phyloP scores from a whole-genome alignment of 352 stramenopile genomes.

The Lagenidium giganteum region DNA sequence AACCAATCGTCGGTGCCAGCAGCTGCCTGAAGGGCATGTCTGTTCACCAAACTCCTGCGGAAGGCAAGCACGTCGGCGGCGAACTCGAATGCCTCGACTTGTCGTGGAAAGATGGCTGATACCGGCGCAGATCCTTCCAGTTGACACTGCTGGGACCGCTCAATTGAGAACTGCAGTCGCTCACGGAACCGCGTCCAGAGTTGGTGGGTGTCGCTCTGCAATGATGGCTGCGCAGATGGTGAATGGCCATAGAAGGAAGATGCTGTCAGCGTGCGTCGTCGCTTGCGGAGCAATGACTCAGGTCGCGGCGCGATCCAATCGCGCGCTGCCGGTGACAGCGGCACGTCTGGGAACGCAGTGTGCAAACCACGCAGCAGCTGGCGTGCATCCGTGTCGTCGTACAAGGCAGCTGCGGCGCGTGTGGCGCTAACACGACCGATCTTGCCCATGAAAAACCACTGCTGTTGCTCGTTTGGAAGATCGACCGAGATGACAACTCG shows the following conservation, averaged over 20 bases:
- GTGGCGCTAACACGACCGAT: no score
- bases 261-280: conserved; percentile 6
- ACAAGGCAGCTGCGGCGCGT: conserved; percentile 12
- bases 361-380: conserved; percentile 34
- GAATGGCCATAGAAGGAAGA: conserved; percentile 14
- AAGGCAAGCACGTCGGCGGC: conserved; percentile 50
- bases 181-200: conserved; percentile 54
- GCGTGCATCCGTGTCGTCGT: no score
- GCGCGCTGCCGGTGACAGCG: conserved; percentile 29
- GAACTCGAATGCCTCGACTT: conserved; percentile 81
- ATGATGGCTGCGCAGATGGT: background rate
- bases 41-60: conserved; percentile 15
- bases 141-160: conserved; percentile 70
- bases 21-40: background rate
- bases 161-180: conserved; percentile 74
- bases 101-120: conserved; percentile 60
- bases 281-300: background rate
- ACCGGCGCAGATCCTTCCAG: conserved; percentile 66
- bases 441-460: conserved; percentile 58
- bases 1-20: background rate
- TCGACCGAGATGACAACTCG: conserved; percentile 49
- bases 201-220: background rate
- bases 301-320: conserved; percentile 22
- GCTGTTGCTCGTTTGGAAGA: conserved; percentile 23
- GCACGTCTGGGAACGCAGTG: conserved; percentile 34